A percentile compares a stretch with the other conserved stretches of the same genome.
Evolutionary conservation across 2,329 filamentous ascomycete genomes (phyloP).

Genomic region (Chaetomiaceae sp.): DNA sequence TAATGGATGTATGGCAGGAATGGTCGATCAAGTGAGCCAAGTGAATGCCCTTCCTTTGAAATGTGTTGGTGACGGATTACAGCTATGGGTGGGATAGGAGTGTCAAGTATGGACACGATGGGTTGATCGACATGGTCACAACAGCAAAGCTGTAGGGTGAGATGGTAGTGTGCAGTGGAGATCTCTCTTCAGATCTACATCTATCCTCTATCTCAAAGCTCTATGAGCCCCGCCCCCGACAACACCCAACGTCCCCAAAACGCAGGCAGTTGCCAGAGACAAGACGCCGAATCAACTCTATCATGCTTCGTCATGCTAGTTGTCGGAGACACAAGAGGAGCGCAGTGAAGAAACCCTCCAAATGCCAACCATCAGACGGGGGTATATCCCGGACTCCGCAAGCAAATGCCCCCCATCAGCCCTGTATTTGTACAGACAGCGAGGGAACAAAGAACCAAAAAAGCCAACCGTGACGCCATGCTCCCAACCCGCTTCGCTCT

Average conservation of each 20-base stretch:
- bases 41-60: too few relatives aligned
- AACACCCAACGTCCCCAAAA: not conserved
- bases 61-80: too few relatives aligned
- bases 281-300: not conserved
- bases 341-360: not conserved
- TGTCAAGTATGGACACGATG: too few relatives aligned
- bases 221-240: not conserved
- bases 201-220: conserved; percentile 13
- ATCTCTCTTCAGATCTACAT: conserved; percentile 1
- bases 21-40: too few relatives aligned
- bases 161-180: not conserved
- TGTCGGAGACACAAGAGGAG: conserved; percentile 5
- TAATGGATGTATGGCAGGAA: too few relatives aligned
- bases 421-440: conserved; percentile 4
- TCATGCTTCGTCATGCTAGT: conserved; percentile 1
- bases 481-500: not conserved
- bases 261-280: not conserved
- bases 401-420: not conserved
- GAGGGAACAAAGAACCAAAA: not conserved
- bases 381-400: conserved; percentile 11
- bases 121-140: not conserved
- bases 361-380: not conserved
- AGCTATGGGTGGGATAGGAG: too few relatives aligned
- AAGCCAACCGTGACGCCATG: conserved; percentile 14
- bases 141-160: not conserved